Percentiles rank a stretch among this genome's conserved stretches.
Evolutionary conservation across 768 basidiomycete species (phyloP).

Genomic region (Suillus hirtellus): DNA sequence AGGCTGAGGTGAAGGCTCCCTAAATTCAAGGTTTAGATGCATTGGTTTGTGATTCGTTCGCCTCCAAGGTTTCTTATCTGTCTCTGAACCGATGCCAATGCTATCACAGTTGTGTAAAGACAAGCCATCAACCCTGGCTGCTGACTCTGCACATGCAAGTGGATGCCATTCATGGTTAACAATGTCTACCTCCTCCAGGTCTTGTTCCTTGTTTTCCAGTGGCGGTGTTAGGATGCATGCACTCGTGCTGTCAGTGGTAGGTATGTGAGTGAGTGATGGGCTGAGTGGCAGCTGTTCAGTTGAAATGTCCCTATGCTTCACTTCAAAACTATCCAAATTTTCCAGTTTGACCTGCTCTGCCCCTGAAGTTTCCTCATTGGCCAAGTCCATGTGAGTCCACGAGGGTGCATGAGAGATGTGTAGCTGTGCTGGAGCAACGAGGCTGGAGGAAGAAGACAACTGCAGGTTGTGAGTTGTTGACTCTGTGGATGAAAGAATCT

Average conservation of each 20-base stretch:
- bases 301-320: slow-evolving; percentile 7
- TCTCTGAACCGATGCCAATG: slow-evolving; percentile 14
- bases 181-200: slow-evolving; percentile 23
- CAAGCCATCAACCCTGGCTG: slow-evolving; percentile 16
- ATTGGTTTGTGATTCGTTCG: slow-evolving; percentile 36
- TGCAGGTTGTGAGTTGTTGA: background rate
- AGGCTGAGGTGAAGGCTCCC: slow-evolving; percentile 56
- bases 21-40: slow-evolving; percentile 51
- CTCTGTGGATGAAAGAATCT: slow-evolving; percentile 7
- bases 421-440: slow-evolving; percentile 15
- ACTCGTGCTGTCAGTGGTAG: slow-evolving; percentile 19
- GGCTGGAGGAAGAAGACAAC: slow-evolving; percentile 19
- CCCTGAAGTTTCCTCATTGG: slow-evolving; percentile 4
- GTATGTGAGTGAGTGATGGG: slow-evolving; percentile 31
- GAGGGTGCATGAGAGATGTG: slow-evolving; percentile 27
- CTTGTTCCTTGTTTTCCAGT: slow-evolving; percentile 10
- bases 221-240: slow-evolving; percentile 1
- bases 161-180: slow-evolving; percentile 29
- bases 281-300: slow-evolving; percentile 31
- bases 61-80: slow-evolving; percentile 30
- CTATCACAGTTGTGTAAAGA: slow-evolving; percentile 18
- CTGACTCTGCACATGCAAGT: slow-evolving; percentile 15
- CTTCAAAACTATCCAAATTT: background rate
- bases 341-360: slow-evolving; percentile 11
- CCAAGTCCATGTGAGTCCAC: slow-evolving; percentile 24